These are phyloP conservation scores for Colletotrichum sp. DNA, from an alignment of 2,329 filamentous ascomycete genomes.

Conservation along the genomic window DNA sequence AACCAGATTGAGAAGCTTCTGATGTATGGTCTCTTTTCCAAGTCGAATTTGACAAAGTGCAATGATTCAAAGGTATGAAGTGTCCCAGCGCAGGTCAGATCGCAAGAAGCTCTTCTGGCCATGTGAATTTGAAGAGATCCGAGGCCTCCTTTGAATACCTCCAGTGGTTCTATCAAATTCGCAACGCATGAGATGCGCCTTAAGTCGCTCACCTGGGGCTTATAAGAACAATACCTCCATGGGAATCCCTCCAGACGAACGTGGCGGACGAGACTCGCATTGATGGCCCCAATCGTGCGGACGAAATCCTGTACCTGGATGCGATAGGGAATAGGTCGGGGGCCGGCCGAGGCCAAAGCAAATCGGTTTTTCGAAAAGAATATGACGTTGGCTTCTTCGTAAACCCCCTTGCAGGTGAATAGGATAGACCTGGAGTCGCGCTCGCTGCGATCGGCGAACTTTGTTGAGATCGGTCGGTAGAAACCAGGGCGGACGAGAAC, in stretches of 20 bases:
- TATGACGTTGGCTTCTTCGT: neutral
- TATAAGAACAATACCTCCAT: neutral
- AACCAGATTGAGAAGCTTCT: neutral
- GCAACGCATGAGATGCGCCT: neutral
- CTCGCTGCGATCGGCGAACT: neutral
- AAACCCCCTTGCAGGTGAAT: neutral
- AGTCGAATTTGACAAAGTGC: neutral
- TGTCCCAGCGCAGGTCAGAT: neutral
- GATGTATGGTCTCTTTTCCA: neutral
- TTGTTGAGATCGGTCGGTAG: neutral
- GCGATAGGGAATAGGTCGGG: neutral
- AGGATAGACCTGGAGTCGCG: neutral
- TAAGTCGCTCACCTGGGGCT: accelerated
- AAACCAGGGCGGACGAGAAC: neutral
- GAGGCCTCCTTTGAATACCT: neutral
- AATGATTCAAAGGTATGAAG: neutral
- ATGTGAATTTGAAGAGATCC: neutral
- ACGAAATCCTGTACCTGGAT: neutral
- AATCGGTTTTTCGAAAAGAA: neutral
- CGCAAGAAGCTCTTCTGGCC: neutral
- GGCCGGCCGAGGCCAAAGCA: neutral
- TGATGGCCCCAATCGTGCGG: neutral
- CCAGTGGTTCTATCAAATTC: neutral
- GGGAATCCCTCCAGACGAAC: neutral
- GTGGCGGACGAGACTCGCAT: neutral